A percentile compares a stretch with the other conserved stretches of the same genome.
Conservation (phyloP, 495 filamentous ascomycete species). For the Trichoderma reesei region DNA sequence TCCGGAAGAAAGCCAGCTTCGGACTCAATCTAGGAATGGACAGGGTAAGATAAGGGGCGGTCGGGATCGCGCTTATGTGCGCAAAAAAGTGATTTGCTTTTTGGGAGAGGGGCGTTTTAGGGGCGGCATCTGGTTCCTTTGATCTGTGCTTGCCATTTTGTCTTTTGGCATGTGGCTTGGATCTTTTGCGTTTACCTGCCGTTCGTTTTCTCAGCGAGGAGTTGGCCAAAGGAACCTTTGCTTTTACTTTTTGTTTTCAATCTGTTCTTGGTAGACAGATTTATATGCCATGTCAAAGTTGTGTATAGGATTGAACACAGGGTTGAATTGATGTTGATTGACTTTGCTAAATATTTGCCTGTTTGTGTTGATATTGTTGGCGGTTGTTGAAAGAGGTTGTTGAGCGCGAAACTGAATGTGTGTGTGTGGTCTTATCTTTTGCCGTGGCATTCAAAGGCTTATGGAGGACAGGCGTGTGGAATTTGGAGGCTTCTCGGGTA, state of each 20-base stretch:
- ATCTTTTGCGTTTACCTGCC: background rate
- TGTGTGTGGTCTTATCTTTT: too few relatives aligned
- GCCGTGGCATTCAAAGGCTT: too few relatives aligned
- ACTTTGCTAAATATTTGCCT: too few relatives aligned
- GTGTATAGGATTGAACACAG: background rate
- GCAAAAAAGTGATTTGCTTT: background rate
- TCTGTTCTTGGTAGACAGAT: background rate
- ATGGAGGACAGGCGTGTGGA: background rate
- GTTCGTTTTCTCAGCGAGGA: background rate
- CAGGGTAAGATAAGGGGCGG: background rate
- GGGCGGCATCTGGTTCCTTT: background rate
- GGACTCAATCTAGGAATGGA: too few relatives aligned
- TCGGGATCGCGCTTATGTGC: background rate
- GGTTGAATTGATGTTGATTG: background rate
- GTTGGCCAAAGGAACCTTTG: background rate
- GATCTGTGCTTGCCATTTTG: background rate
- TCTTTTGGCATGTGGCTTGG: background rate
- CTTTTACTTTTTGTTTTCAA: background rate
- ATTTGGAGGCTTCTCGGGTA: background rate
- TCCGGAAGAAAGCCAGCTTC: too few relatives aligned
- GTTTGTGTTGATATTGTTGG: too few relatives aligned
- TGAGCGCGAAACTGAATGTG: too few relatives aligned
- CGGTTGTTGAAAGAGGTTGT: too few relatives aligned
- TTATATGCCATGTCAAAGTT: background rate
- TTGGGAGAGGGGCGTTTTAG: background rate